These are phyloP conservation scores for Xylaria sp. DNA, from an alignment of 495 filamentous ascomycete genomes.

Conservation along the genomic window DNA sequence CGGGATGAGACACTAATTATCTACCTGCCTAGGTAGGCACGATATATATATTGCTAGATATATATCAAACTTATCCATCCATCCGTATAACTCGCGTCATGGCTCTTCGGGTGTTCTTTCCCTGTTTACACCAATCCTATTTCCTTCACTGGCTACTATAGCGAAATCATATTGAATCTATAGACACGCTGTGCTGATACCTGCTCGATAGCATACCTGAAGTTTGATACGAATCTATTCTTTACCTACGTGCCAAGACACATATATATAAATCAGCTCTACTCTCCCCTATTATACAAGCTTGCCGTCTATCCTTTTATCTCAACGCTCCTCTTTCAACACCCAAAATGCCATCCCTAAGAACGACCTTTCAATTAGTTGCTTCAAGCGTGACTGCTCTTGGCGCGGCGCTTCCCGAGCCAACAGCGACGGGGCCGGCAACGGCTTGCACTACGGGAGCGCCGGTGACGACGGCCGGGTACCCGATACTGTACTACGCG, in stretches of 20 bases:
- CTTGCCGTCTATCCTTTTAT: background rate
- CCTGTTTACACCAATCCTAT: background rate
- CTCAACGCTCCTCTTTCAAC: background rate
- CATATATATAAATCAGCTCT: background rate
- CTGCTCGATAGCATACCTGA: background rate
- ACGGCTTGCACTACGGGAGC: constrained; percentile 33
- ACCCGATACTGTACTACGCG: constrained; percentile 35
- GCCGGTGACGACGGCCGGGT: constrained; percentile 36
- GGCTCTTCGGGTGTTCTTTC: background rate
- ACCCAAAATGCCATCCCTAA: constrained; percentile 6
- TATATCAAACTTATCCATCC: background rate
- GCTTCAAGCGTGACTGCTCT: constrained; percentile 24
- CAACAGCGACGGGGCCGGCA: constrained; percentile 20
- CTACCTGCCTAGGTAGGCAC: background rate
- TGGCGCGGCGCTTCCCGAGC: constrained; percentile 26
- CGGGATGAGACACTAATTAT: background rate
- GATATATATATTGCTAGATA: background rate
- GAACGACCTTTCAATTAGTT: constrained; percentile 12
- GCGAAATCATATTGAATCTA: background rate
- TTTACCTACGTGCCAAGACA: background rate
- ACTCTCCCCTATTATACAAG: background rate
- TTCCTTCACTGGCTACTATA: background rate
- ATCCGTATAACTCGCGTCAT: background rate
- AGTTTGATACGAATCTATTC: background rate
- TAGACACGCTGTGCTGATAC: background rate